Conservation (phyloP, 2,329 filamentous ascomycete genomes). For the Podosphaera xanthii region DNA sequence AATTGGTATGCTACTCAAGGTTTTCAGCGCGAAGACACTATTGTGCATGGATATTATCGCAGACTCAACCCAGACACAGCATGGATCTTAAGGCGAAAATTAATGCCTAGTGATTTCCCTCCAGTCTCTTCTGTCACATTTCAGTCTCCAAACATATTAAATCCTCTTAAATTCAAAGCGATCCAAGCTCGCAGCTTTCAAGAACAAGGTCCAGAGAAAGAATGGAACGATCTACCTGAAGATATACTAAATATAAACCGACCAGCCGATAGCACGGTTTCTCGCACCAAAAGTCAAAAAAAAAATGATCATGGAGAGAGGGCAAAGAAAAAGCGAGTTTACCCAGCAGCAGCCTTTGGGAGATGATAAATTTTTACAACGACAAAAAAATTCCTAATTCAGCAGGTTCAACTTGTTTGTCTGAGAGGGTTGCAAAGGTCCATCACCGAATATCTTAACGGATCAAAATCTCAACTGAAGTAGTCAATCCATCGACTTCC, state of each 20-base stretch:
- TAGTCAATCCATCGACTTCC: too few relatives aligned
- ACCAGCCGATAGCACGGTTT: constrained; percentile 9
- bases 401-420: not conserved
- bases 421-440: not conserved
- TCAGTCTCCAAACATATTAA: constrained; percentile 13
- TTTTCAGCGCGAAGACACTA: constrained; percentile 25
- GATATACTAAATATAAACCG: constrained; percentile 25
- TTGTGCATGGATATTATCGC: constrained; percentile 35
- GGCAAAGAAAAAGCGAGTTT: constrained; percentile 33
- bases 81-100: constrained; percentile 29
- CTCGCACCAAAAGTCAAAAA: constrained; percentile 13
- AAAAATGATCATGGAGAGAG: constrained; percentile 13
- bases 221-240: constrained; percentile 43
- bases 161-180: constrained; percentile 35
- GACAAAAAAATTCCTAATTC: not conserved
- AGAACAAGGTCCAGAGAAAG: constrained; percentile 31
- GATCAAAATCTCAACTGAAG: too few relatives aligned
- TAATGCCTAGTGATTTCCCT: constrained; percentile 11
- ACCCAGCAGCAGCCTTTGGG: constrained; percentile 39
- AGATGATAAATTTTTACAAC: not conserved
- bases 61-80: constrained; percentile 37
- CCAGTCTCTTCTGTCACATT: constrained; percentile 7
- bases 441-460: too few relatives aligned
- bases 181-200: constrained; percentile 25
- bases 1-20: constrained; percentile 37